Evolutionary conservation across 1,284 basidiomycete genomes (phyloP), one percentile per base, ranked within the genome.

Genomic region (Ceratobasidium sp.): DNA sequence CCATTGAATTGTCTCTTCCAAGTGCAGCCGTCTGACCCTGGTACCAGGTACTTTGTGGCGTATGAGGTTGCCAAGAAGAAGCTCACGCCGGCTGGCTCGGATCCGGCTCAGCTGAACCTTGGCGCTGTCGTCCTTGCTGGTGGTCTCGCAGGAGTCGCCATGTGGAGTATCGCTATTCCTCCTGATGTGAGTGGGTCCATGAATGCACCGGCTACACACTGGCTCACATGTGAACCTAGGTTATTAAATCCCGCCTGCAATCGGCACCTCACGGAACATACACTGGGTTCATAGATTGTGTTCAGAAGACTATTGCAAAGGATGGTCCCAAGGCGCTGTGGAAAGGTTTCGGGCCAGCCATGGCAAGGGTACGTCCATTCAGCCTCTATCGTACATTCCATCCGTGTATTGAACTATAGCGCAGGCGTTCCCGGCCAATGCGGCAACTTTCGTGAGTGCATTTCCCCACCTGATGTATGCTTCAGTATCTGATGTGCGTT

Each of bases 181-280:
- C 95, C 96, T 61, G 96, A 98, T 83, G 95, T 95, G 79, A 77
- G 92, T 84, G 11, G 2, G 13, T 61, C 24, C 53, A 59, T 58
- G 27, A 59, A 29, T 8, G 11, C 34, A 4, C 29, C 31, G 29
- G 11, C 31, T 14, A 6, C 4, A 6, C 29, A 56, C n/a, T 41
- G 9, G 37, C 43, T 71, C 16, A 68, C 24, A 27, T 48, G 51
- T 66, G 14, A 74, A 39, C 14, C 56, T 77, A 96, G 94, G 94
- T 96, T 37, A 85, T 99, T 81, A 99, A 99, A 87, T 98, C 96
- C 49, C 88, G 98, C 75, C 86, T 98, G 65, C 98, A 99, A 84
- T 95, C 94, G n/a, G 97, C 98, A 34, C 96, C 96, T 27, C 90
- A 91, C 4, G 98, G 98, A 31, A 98, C 96, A 14, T 99, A 99